These are phyloP conservation scores for Colletotrichum endophyticum DNA, from an alignment of 2,329 filamentous ascomycete genomes.

Conservation along the genomic window DNA sequence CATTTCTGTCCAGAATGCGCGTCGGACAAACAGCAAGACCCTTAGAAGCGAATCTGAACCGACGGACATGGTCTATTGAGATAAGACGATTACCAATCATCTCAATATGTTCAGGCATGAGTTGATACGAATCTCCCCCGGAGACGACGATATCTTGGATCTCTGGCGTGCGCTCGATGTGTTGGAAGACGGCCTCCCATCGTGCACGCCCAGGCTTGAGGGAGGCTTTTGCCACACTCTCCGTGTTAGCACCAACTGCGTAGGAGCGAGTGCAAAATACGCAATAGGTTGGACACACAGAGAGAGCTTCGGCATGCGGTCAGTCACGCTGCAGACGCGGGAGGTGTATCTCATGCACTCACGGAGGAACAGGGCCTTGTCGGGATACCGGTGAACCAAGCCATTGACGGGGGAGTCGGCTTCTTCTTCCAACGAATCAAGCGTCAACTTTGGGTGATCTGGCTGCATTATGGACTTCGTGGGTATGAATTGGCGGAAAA, in stretches of 20 bases:
- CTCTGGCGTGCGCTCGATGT: slow-evolving; percentile 55
- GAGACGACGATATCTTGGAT: slow-evolving; percentile 67
- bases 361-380: slow-evolving; percentile 68
- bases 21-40: slow-evolving; percentile 64
- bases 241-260: slow-evolving; percentile 60
- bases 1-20: slow-evolving; percentile 55
- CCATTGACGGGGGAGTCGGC: slow-evolving; percentile 60
- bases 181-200: slow-evolving; percentile 62
- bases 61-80: slow-evolving; percentile 60
- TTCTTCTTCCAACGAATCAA: slow-evolving; percentile 65
- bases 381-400: slow-evolving; percentile 67
- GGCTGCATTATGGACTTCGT: slow-evolving; percentile 55
- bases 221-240: slow-evolving; percentile 50
- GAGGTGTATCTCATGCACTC: slow-evolving; percentile 24
- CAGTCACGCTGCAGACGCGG: neutral
- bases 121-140: slow-evolving; percentile 65
- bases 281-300: slow-evolving; percentile 68
- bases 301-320: slow-evolving; percentile 48
- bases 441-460: slow-evolving; percentile 57
- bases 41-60: slow-evolving; percentile 67
- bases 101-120: slow-evolving; percentile 55
- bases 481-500: slow-evolving; percentile 66
- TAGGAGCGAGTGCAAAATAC: slow-evolving; percentile 67
- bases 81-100: slow-evolving; percentile 61
- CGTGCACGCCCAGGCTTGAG: slow-evolving; percentile 43